Evolutionary conservation across 2,329 filamentous ascomycete species (phyloP), one percentile per base, ranked within the genome.

Genomic region (Aspergillus sp.): DNA sequence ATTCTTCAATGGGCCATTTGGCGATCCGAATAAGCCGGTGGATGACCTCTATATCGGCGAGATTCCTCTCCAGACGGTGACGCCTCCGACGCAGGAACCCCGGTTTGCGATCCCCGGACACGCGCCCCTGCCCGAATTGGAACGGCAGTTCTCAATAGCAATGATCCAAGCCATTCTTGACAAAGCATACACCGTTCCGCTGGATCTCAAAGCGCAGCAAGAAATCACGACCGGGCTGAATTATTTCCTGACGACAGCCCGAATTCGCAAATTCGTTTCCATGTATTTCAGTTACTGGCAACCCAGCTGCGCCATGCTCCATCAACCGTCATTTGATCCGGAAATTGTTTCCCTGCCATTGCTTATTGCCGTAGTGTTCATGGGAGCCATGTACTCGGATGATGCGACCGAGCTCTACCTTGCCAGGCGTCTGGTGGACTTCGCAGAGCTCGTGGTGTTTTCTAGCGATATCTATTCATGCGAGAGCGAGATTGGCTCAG

Each of bases 241-340:
- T 29, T 78, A 73, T 49, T 62, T 81, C 10, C 68, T 80, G 32
- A 78, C 74, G 0, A 76, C 77, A 1, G 70, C 71, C 0, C 74
- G 73, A 26, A 78, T 80, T 32, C 71, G 72, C 14, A 79, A 75
- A 58, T 80, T 77, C 56, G 65, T 78, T 4, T 65, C 68, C 1
- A 66, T 79, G 3, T 82, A 80, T 56, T 81, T 81, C 57, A 73
- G 74, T 42, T 76, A 75, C 58, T 81, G 79, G 74, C 78, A 82
- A 36, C 73, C 73, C 2, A 79, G 78, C 56, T 78, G 75, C 56
- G 67, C 78, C 0, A 76, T 82, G 29, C 65, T 82, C 4, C 78
- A 81, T 62, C 61, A 66, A 9, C 72, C 76, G 5, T 74, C 77
- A 0, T 81, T 81, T 55, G 70, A 78, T 56, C 69, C 75, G 2